Base-by-base conservation (phyloP, 2,329 filamentous ascomycete species). In the Alternaria sp. region DNA sequence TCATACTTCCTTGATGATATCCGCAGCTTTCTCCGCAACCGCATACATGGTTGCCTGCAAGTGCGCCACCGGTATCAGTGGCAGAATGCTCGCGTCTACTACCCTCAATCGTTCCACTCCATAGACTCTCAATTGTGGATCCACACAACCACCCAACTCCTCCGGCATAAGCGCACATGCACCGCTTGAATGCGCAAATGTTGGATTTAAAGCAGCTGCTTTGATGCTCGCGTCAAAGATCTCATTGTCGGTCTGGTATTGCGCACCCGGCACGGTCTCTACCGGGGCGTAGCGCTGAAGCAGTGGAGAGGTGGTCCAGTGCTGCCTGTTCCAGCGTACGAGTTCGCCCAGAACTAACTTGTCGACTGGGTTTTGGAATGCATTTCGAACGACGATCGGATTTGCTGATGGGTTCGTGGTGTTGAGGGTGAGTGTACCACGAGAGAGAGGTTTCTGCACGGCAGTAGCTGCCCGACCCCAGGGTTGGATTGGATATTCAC, bases 381-480 rank as follows among this genome's bases (percentile, higher is more conserved):
- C 67, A 44, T 69, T 69, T 41, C 65, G 73, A 31, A 72, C 54
- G 24, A 77, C 56, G 11, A 75, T 55, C 8, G 75, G 75, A 13
- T 60, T 60, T 1, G 60, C 65, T 2, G 49, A 36, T 5, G 73
- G 74, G 40, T 76, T 60, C 13, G 74, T 69, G 4, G 69, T 69
- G 54, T 77, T 74, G 36, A 78, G 65, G 4, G 61, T 69, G 29
- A 78, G 66, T 5, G 71, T 73, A 11, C 77, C 77, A 29, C 77
- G 73, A 2, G 64, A 66, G n/a, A 67, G 55, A 5, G 65, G 57
- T 23, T 68, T 65, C 21, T 66, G 51, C 6, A 60, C 21, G 9
- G 60, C 60, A 17, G 51, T 56, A 8, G 53, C 40, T 9, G 60
- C 51, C 1, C 49, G 41, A 10, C 63, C 60, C 34, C 56, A 61